Evolutionary conservation across 805 yeast genomes (phyloP), one percentile per base, ranked within the genome.

Genomic region (Yarrowia sp.): DNA sequence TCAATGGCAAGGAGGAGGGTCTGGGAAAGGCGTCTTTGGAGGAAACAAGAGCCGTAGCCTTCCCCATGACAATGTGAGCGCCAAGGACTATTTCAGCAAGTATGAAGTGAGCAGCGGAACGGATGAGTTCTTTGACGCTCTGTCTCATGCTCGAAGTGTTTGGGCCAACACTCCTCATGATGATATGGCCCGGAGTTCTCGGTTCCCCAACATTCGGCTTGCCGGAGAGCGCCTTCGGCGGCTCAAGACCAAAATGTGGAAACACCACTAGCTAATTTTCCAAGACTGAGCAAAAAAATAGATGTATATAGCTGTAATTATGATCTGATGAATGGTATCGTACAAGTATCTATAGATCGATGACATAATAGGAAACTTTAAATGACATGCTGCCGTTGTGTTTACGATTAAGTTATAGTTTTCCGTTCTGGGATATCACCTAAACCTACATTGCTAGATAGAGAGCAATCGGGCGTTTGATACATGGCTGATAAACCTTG

Each of bases 401-500:
- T 31, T 2, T 14, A 9, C 43, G 58, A 50, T 50, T 36, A n/a
- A 43, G 35, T 51, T 51, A 22, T 4, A 9, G 33, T 18, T 36
- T 35, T 36, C 3, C 18, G 32, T 14, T 22, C 17, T 5, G 3
- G 22, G 43, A 7, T 8, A 9, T 3, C 8, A 41, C 57, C 58
- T 36, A 51, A 51, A 15, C 43, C 43, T 38, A 8, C 5, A 9
- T 36, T 51, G 32, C 58, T 51, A 22, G 35, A 51, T 51, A 22
- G 43, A 51, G 58, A 51, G 58, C 58, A 51, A 51, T 51, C 58
- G 58, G 58, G 58, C 42, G 33, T 51, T 51, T 51, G 14, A 22
- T 38, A 51, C n/a, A 51, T 51, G 43, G 15, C 38, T 32, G 35
- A 18, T 36, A 7, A 51, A 51, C 58, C 6, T 32, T 51, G 22